These are phyloP conservation scores for Cubamyces lactineus DNA, from an alignment of 768 basidiomycete genomes.

Conservation along the genomic window DNA sequence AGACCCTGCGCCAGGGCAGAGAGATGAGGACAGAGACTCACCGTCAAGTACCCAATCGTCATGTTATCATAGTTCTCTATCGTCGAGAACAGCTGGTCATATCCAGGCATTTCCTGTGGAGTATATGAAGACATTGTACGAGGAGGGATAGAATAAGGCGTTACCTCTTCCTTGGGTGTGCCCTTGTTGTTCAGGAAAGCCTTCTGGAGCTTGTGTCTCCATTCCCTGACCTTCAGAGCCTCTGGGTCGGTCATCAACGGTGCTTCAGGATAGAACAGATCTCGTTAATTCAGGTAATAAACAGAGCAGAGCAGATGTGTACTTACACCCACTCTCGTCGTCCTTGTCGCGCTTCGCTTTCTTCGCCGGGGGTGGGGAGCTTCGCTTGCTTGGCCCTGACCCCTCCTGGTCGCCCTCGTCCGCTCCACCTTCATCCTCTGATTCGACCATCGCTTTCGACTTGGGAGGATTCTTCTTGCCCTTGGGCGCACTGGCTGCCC, in stretches of 20 bases:
- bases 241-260: conserved; percentile 59
- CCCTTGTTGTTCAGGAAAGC: conserved; percentile 73
- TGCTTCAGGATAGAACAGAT: conserved; percentile 32
- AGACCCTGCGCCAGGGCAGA: conserved; percentile 9
- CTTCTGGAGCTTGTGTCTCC: conserved; percentile 92
- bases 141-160: conserved; percentile 26
- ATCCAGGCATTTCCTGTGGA: conserved; percentile 72
- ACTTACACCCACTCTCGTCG: conserved; percentile 61
- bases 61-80: conserved; percentile 80
- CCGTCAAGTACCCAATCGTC: conserved; percentile 73
- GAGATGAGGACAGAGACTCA: conserved; percentile 36
- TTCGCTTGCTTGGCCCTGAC: conserved; percentile 53
- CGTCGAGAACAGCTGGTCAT: conserved; percentile 72
- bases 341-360: conserved; percentile 64
- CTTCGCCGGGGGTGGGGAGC: conserved; percentile 66
- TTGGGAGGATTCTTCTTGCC: conserved; percentile 61
- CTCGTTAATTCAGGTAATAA: background rate
- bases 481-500: conserved; percentile 39
- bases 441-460: conserved; percentile 66
- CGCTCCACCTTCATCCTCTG: conserved; percentile 52
- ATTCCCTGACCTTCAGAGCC: conserved; percentile 79
- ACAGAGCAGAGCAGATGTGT: background rate
- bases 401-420: conserved; percentile 42
- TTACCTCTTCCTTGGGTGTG: conserved; percentile 66
- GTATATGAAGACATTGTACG: conserved; percentile 15